Evolutionary conservation across 2,329 filamentous ascomycete species (phyloP).

Genomic region (Coniochaeta sp.): DNA sequence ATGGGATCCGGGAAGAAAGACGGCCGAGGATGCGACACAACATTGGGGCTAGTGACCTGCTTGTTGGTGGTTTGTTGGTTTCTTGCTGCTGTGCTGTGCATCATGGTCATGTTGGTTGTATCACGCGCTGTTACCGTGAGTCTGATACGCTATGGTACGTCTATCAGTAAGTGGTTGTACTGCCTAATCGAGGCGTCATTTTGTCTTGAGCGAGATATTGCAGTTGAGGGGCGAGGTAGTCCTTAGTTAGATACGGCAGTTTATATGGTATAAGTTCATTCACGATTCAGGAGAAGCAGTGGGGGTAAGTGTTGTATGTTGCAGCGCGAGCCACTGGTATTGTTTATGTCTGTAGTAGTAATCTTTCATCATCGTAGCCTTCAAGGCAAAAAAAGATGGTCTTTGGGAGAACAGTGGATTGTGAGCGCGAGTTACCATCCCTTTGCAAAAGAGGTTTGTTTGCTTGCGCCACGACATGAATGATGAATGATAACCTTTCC

Average conservation of each 20-base stretch:
- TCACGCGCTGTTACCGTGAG: background rate
- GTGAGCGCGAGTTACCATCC: too few relatives aligned
- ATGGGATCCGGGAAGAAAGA: too few relatives aligned
- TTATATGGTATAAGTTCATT: too few relatives aligned
- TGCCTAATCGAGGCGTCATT: background rate
- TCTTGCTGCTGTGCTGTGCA: too few relatives aligned
- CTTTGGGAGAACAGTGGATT: too few relatives aligned
- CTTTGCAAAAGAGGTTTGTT: constrained; percentile 1
- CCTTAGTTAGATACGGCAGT: too few relatives aligned
- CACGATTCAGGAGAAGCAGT: background rate
- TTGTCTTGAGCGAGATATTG: background rate
- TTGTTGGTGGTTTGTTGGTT: background rate
- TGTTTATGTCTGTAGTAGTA: background rate
- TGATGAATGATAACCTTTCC: constrained; percentile 1
- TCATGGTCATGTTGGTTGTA: background rate
- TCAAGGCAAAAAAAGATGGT: too few relatives aligned
- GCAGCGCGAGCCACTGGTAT: constrained; percentile 4
- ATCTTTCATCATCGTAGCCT: constrained; percentile 3
- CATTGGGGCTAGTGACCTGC: background rate
- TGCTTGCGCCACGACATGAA: background rate
- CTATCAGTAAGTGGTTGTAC: too few relatives aligned
- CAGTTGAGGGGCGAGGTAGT: too few relatives aligned
- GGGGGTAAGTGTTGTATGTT: background rate
- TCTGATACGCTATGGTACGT: too few relatives aligned
- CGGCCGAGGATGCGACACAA: background rate